phyloP scores from a whole-genome alignment of 345 rosid species.

The Carallia pectinifolia region DNA sequence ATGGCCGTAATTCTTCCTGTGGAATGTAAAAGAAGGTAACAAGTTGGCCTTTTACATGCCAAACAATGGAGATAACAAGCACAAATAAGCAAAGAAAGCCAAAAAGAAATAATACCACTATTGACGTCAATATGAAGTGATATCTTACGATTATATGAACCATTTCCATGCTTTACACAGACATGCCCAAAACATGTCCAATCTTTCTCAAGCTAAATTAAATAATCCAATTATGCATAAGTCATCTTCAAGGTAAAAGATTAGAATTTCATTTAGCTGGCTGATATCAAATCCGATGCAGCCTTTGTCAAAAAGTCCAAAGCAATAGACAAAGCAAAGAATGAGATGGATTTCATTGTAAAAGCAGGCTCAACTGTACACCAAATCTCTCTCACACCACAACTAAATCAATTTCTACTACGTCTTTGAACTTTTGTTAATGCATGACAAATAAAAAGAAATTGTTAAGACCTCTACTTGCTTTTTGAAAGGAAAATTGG shows the following conservation, averaged over 20 bases:
- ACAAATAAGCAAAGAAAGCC: neutral
- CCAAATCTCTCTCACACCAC: neutral
- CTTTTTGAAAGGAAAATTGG: too few species aligned
- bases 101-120: neutral
- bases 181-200: too few species aligned
- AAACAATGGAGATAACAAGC: neutral
- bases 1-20: slow-evolving; percentile 89
- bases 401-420: neutral
- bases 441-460: neutral
- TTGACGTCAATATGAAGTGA: neutral
- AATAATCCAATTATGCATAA: too few species aligned
- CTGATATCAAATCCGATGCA: neutral
- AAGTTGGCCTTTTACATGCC: slow-evolving; percentile 1
- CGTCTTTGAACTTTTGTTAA: neutral
- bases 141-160: neutral
- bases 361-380: neutral
- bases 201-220: too few species aligned
- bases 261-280: too few species aligned
- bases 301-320: neutral
- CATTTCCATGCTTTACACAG: too few species aligned
- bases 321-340: too few species aligned
- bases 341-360: neutral
- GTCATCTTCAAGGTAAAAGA: too few species aligned
- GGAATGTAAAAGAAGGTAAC: slow-evolving; percentile 13
- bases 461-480: neutral